These are phyloP conservation scores for Mycena pura DNA, from an alignment of 768 basidiomycete genomes.

Conservation along the genomic window DNA sequence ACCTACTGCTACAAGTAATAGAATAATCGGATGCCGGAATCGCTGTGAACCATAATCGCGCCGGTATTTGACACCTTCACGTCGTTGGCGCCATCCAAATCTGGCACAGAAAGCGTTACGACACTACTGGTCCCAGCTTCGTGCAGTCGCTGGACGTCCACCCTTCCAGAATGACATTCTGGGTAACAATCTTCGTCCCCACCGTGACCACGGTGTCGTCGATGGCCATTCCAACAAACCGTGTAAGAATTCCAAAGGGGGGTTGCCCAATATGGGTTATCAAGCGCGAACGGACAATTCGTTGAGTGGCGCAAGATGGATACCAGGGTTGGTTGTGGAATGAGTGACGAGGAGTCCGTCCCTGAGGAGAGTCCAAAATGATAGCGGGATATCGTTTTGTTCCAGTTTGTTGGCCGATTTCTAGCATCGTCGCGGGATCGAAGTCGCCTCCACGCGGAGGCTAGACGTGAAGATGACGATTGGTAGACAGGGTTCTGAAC, in stretches of 20 bases:
- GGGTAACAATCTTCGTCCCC: neutral
- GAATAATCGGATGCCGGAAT: conserved; percentile 3
- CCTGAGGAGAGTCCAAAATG: conserved; percentile 7
- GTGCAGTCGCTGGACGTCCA: neutral
- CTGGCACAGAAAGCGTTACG: neutral
- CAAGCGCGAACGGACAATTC: neutral
- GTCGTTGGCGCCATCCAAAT: neutral
- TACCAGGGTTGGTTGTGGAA: conserved; percentile 5
- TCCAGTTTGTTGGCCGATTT: conserved; percentile 1
- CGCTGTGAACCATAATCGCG: conserved; percentile 4
- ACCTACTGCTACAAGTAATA: neutral
- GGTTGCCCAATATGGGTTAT: neutral
- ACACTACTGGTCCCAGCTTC: neutral
- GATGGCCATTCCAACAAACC: conserved; percentile 2
- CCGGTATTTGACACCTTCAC: conserved; percentile 6
- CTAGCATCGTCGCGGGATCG: neutral
- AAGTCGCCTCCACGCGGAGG: conserved; percentile 6
- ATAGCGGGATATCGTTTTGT: conserved; percentile 1
- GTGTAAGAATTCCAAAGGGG: neutral
- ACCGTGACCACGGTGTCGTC: neutral
- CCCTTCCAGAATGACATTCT: neutral
- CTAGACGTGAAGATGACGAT: conserved; percentile 10
- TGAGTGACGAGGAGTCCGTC: neutral
- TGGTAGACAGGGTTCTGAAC: conserved; percentile 4
- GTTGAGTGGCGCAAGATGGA: conserved; percentile 6